Evolutionary conservation across 2,329 filamentous ascomycete genomes (phyloP).

Genomic region (Phyllosticta paracitricarpa): DNA sequence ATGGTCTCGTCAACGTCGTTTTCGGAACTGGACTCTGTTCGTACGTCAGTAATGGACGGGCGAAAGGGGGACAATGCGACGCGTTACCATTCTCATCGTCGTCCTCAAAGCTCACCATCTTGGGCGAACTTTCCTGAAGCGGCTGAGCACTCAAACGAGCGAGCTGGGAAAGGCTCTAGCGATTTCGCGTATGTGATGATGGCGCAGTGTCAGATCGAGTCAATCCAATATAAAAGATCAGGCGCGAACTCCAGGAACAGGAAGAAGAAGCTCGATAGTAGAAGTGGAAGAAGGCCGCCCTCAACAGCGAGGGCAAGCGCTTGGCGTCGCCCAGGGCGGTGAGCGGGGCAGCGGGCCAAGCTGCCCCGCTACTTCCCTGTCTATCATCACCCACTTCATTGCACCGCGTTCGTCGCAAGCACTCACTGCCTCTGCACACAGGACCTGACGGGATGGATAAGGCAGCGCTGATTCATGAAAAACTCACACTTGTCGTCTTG

Average conservation of each 20-base stretch:
- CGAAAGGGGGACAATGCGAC: slow-evolving; percentile 12
- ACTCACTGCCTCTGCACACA: too few species aligned
- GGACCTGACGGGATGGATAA: too few species aligned
- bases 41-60: slow-evolving; percentile 13
- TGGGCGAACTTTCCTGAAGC: neutral
- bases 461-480: too few species aligned
- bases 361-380: neutral
- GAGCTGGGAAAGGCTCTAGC: neutral
- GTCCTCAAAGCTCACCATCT: slow-evolving; percentile 34
- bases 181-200: neutral
- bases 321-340: neutral
- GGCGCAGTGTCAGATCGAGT: too few species aligned
- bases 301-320: neutral
- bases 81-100: slow-evolving; percentile 33
- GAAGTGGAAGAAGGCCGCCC: neutral
- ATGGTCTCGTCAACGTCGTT: slow-evolving; percentile 35
- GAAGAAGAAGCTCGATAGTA: neutral
- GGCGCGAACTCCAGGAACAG: neutral
- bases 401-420: too few species aligned
- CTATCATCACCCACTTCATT: neutral
- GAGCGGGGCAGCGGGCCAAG: neutral
- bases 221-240: neutral
- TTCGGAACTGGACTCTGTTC: slow-evolving; percentile 29
- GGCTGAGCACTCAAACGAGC: neutral
- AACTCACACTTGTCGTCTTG: too few species aligned